These are phyloP conservation scores for Malassezia japonica DNA, from an alignment of 1,284 basidiomycete species.

Conservation along the genomic window DNA sequence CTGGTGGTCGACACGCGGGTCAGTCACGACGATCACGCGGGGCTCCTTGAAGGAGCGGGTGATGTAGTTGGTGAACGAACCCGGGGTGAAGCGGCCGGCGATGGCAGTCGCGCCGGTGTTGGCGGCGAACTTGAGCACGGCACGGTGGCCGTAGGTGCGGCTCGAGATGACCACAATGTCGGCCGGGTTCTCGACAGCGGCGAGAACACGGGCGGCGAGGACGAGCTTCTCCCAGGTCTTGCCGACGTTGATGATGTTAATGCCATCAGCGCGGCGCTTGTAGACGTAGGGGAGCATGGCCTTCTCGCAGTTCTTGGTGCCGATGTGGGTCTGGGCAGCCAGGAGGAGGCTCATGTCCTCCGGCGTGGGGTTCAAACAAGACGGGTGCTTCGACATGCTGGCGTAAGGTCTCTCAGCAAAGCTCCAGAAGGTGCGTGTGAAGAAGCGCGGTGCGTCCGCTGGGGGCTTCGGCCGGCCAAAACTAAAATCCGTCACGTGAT, in stretches of 20 bases:
- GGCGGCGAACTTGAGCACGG: constrained; percentile 93
- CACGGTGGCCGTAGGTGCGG: constrained; percentile 96
- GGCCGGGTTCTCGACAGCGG: constrained; percentile 81
- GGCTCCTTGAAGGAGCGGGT: constrained; percentile 99
- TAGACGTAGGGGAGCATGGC: constrained; percentile 96
- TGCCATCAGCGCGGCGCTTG: constrained; percentile 90
- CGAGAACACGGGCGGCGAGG: constrained; percentile 46
- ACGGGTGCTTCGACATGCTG: constrained; percentile 64
- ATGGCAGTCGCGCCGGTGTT: constrained; percentile 98
- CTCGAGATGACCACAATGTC: constrained; percentile 97
- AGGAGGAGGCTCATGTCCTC: constrained; percentile 93
- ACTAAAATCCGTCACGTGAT: constrained; percentile 13
- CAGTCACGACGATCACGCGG: constrained; percentile 92
- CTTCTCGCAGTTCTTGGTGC: constrained; percentile 89
- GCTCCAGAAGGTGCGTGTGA: constrained; percentile 15
- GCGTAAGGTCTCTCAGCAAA: constrained; percentile 12
- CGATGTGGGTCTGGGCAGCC: constrained; percentile 86
- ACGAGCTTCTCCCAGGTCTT: constrained; percentile 98
- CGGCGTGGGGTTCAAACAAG: constrained; percentile 82
- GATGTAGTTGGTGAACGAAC: constrained; percentile 96
- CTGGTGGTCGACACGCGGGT: constrained; percentile 98
- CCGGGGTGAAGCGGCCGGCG: constrained; percentile 97
- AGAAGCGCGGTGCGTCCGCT: constrained; percentile 1
- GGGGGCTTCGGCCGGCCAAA: neutral
- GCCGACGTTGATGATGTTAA: constrained; percentile 93